Conservation (phyloP, 176 grass and related monocot species). For the Phoenix dactylifera region DNA sequence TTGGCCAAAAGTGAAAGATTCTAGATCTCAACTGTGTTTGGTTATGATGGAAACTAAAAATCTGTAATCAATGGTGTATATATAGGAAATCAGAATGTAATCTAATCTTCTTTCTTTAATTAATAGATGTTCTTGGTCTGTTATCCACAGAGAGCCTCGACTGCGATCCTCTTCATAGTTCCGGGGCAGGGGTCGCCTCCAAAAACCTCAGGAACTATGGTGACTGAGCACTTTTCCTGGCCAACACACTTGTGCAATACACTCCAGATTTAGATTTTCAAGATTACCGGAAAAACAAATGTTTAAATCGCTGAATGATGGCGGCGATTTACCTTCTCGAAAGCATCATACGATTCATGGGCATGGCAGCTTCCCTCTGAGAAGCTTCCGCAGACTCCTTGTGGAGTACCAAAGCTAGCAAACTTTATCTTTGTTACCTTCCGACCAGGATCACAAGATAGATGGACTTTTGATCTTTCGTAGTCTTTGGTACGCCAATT, state of each 20-base stretch:
- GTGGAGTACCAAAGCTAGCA: conserved; percentile 86
- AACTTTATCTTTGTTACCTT: conserved; percentile 88
- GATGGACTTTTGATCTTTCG: conserved; percentile 67
- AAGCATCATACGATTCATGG: conserved; percentile 84
- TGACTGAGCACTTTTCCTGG: conserved; percentile 61
- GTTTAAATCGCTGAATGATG: neutral
- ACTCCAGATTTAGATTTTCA: conserved; percentile 5
- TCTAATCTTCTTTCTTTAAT: neutral
- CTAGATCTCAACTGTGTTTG: neutral
- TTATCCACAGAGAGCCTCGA: conserved; percentile 71
- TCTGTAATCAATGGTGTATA: conserved; percentile 11
- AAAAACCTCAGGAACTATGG: conserved; percentile 52
- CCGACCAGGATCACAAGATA: conserved; percentile 56
- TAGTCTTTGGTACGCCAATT: conserved; percentile 82
- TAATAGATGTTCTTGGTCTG: neutral
- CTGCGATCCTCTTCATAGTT: conserved; percentile 70
- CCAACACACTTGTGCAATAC: conserved; percentile 66
- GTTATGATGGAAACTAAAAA: conserved; percentile 13
- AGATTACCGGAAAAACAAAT: conserved; percentile 4
- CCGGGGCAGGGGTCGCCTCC: conserved; percentile 92
- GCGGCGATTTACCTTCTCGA: conserved; percentile 70
- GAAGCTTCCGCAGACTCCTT: conserved; percentile 71
- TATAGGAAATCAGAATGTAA: conserved; percentile 10
- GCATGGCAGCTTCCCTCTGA: conserved; percentile 83
- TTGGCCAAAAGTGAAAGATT: conserved; percentile 33